phyloP scores from a whole-genome alignment of 164 flowering plant genomes.

The Tetracentron sinense region DNA sequence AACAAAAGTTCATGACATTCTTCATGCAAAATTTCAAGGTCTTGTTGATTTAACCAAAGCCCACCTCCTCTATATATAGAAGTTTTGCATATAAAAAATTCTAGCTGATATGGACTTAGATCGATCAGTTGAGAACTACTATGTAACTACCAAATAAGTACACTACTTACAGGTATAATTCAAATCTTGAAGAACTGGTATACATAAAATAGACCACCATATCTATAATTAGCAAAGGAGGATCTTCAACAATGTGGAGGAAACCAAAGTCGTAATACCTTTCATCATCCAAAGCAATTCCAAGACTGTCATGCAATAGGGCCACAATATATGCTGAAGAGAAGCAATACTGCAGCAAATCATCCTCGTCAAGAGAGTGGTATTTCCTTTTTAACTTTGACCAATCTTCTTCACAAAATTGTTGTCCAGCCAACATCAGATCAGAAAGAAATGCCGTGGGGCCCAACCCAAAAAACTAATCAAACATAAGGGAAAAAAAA shows the following conservation, averaged over 20 bases:
- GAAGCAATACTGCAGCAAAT: conserved; percentile 74
- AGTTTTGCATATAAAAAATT: too few relatives aligned
- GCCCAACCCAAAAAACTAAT: conserved; percentile 73
- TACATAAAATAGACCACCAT: too few relatives aligned
- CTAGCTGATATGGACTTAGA: too few relatives aligned
- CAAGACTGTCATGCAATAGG: conserved; percentile 84
- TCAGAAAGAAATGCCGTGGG: conserved; percentile 55
- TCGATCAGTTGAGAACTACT: too few relatives aligned
- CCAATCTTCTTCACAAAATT: conserved; percentile 84
- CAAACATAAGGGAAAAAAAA: conserved; percentile 7
- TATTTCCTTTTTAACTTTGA: conserved; percentile 47
- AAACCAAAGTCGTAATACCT: conserved; percentile 42
- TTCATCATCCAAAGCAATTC: conserved; percentile 64
- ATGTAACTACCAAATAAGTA: too few relatives aligned
- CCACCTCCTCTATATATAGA: too few relatives aligned
- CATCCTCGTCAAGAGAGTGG: conserved; percentile 50
- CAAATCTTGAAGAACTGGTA: too few relatives aligned
- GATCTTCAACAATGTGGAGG: too few relatives aligned
- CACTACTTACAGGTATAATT: too few relatives aligned
- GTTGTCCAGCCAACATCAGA: conserved; percentile 64
- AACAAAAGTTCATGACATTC: neutral
- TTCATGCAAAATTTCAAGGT: too few relatives aligned
- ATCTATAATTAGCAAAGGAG: too few relatives aligned
- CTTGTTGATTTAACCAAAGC: too few relatives aligned
- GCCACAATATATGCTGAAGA: conserved; percentile 97